Percentiles rank a stretch among this genome's conserved stretches.
Conservation (phyloP, 495 filamentous ascomycete species). For the Chaetomium tenue region DNA sequence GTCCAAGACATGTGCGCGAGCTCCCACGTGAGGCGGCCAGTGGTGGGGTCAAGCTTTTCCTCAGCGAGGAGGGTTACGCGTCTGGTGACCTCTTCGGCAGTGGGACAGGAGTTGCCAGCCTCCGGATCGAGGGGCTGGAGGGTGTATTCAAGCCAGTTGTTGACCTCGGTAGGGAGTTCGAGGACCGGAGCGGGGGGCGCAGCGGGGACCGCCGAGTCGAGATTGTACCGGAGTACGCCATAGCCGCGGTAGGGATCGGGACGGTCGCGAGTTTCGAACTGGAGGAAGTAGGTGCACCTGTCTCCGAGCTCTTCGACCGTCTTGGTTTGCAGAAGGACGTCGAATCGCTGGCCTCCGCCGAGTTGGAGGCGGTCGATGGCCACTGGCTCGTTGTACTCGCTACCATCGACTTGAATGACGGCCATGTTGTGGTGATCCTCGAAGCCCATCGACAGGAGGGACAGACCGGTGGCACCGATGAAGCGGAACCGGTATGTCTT, state of each 20-base stretch:
- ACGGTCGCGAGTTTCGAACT: conserved; percentile 53
- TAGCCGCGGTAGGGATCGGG: conserved; percentile 47
- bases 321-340: conserved; percentile 51
- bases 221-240: conserved; percentile 52
- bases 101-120: conserved; percentile 41
- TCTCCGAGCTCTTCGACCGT: conserved; percentile 43
- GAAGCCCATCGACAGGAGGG: conserved; percentile 49
- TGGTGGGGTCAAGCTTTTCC: conserved; percentile 27
- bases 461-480: conserved; percentile 54
- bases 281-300: conserved; percentile 52
- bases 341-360: conserved; percentile 56
- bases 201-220: conserved; percentile 18
- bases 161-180: conserved; percentile 40
- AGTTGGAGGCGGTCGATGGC: conserved; percentile 53
- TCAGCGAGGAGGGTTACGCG: conserved; percentile 46
- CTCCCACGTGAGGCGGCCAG: conserved; percentile 28
- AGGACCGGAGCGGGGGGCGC: conserved; percentile 36
- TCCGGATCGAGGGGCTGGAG: conserved; percentile 43
- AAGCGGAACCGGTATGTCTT: conserved; percentile 59
- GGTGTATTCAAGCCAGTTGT: conserved; percentile 55
- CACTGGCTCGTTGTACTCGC: conserved; percentile 52
- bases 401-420: conserved; percentile 58
- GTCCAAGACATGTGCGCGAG: conserved; percentile 47
- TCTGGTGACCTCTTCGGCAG: conserved; percentile 54
- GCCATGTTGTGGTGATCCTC: conserved; percentile 51